Base-by-base conservation (phyloP, 352 stramenopile genomes). In the Phytophthora lateralis region DNA sequence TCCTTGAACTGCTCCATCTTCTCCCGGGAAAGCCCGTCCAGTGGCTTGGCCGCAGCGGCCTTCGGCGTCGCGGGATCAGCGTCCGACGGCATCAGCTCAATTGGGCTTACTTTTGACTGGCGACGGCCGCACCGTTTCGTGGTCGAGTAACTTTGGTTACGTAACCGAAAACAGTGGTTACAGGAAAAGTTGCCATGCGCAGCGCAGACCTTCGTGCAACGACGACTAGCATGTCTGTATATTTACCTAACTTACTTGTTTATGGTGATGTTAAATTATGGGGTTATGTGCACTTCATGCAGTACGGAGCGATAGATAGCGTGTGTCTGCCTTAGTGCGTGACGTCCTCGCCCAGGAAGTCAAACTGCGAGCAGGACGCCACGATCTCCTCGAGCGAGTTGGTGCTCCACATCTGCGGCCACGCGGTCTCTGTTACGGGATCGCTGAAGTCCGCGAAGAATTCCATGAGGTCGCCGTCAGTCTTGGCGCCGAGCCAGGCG, bases 1-100 rank as follows among this genome's bases (percentile, higher is more conserved):
- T 85, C 59, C 63, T 86, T 81, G 48, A 84, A 84, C 57, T 72
- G 66, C 52, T 78, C 62, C 63, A 82, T 75, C 55, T 87, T 84
- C 43, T 76, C 70, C 27, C 51, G 71, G 7, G 63, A 78, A 39
- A 81, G 69, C 1, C 64, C 61, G n/a, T 35, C 55, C 20, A 78
- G 59, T 29, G 62, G 50, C 53, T 75, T 76, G 44, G 38, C 45
- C 35, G 44, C 39, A 38, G 41, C 26, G 20, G 50, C n/a, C 39
- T 30, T 69, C 1, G 45, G 27, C 24, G 43, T 49, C 20, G 20
- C 21, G 18, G 27, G 39, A 20, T 38, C 53, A 32, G 6, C 41
- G 26, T 59, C 24, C 5, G 45, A 46, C 37, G 55, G 29, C 65
- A 70, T 62, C 6, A 30, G 34, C 24, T 15, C 34, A 21, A 43